phyloP scores from a whole-genome alignment of 768 basidiomycete genomes.

The Podaxis rugospora region DNA sequence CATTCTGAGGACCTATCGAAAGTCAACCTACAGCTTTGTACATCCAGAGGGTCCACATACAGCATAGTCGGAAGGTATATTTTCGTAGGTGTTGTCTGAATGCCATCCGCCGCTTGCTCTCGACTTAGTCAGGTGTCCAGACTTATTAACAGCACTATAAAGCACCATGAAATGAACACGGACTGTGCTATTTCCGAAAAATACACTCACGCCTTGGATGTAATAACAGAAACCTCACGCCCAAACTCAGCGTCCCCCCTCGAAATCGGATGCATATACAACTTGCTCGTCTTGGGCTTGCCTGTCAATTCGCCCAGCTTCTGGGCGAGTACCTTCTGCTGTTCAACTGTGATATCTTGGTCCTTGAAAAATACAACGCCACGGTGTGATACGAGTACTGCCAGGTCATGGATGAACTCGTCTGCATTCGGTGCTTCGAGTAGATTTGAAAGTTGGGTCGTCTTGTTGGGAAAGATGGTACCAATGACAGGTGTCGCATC shows the following conservation, averaged over 20 bases:
- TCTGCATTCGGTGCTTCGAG: slow-evolving; percentile 42
- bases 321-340: slow-evolving; percentile 46
- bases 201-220: slow-evolving; percentile 32
- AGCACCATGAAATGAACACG: too few species aligned
- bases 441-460: slow-evolving; percentile 41
- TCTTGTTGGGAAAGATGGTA: slow-evolving; percentile 40
- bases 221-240: slow-evolving; percentile 50
- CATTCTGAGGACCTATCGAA: slow-evolving; percentile 31
- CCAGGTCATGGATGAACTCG: slow-evolving; percentile 49
- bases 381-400: slow-evolving; percentile 46
- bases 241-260: slow-evolving; percentile 44
- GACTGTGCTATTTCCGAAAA: background rate
- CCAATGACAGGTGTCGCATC: slow-evolving; percentile 53
- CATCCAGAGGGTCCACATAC: slow-evolving; percentile 18
- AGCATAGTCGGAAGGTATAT: slow-evolving; percentile 55
- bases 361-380: slow-evolving; percentile 64
- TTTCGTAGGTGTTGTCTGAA: slow-evolving; percentile 58
- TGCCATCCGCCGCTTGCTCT: slow-evolving; percentile 48
- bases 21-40: background rate
- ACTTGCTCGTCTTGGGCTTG: slow-evolving; percentile 36
- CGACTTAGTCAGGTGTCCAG: slow-evolving; percentile 23
- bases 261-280: slow-evolving; percentile 57
- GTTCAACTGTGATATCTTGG: slow-evolving; percentile 44
- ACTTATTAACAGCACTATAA: slow-evolving; percentile 33
- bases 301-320: slow-evolving; percentile 37